These are phyloP conservation scores for Claviceps sp. DNA, from an alignment of 2,329 filamentous ascomycete genomes.

Conservation along the genomic window DNA sequence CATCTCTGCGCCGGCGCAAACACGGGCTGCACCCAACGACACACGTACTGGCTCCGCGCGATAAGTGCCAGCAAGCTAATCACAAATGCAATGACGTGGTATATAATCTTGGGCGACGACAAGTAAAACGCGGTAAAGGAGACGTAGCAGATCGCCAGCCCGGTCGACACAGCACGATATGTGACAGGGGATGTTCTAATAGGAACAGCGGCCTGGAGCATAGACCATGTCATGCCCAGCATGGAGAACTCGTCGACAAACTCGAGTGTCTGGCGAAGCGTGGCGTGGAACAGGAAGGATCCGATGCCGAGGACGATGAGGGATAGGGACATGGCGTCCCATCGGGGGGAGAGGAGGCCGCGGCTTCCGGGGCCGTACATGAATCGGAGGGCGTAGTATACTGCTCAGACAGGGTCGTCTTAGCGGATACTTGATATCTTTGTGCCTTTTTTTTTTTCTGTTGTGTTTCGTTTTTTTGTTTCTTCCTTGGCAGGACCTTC, in stretches of 20 bases:
- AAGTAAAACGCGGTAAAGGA: constrained; percentile 29
- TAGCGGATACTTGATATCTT: neutral
- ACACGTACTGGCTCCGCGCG: constrained; percentile 21
- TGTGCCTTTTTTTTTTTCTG: neutral
- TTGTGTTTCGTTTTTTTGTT: too few species aligned
- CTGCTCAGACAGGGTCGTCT: constrained; percentile 11
- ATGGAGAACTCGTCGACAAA: constrained; percentile 45
- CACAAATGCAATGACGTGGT: constrained; percentile 27
- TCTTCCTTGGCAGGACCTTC: constrained; percentile 20
- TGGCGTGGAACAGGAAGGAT: constrained; percentile 31
- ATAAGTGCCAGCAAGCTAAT: constrained; percentile 19
- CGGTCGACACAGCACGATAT: constrained; percentile 19
- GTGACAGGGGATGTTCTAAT: constrained; percentile 26
- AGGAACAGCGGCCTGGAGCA: constrained; percentile 36
- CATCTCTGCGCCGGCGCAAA: constrained; percentile 15
- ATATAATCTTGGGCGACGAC: constrained; percentile 26
- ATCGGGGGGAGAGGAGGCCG: constrained; percentile 17
- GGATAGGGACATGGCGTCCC: constrained; percentile 28
- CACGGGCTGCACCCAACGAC: constrained; percentile 16
- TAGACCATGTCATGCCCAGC: constrained; percentile 37
- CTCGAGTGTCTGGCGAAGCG: constrained; percentile 27
- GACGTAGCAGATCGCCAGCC: constrained; percentile 26
- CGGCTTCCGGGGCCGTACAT: constrained; percentile 20
- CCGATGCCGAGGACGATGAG: constrained; percentile 27
- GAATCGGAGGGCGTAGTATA: constrained; percentile 27